Conservation (phyloP, 768 basidiomycete species). For the Paxillus involutus region DNA sequence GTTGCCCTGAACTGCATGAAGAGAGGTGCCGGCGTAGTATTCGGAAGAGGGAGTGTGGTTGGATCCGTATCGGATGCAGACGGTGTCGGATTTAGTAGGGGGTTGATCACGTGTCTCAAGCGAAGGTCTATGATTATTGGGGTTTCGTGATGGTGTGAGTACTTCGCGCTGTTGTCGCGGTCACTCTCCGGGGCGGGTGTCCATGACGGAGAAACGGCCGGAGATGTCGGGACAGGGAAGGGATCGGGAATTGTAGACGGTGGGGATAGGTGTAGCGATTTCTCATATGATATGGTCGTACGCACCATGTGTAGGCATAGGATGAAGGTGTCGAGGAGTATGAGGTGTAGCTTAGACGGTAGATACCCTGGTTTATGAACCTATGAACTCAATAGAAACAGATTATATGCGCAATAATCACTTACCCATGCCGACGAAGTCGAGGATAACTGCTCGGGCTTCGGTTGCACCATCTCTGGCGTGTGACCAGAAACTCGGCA, state of each 20-base stretch:
- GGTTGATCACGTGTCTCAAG: conserved; percentile 50
- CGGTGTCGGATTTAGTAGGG: conserved; percentile 55
- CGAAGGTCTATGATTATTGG: conserved; percentile 66
- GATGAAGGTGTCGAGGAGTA: conserved; percentile 68
- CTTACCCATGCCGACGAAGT: conserved; percentile 79
- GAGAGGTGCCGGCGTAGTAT: conserved; percentile 55
- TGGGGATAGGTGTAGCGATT: conserved; percentile 40
- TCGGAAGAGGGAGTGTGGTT: conserved; percentile 54
- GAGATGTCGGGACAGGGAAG: conserved; percentile 25
- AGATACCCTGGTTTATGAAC: conserved; percentile 41
- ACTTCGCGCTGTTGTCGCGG: conserved; percentile 16
- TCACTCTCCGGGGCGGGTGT: conserved; percentile 27
- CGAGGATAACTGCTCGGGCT: conserved; percentile 66
- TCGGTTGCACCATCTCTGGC: conserved; percentile 49
- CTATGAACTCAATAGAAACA: conserved; percentile 5
- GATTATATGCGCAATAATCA: conserved; percentile 7
- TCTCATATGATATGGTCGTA: conserved; percentile 68
- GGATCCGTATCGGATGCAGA: conserved; percentile 28
- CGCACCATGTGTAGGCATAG: conserved; percentile 65
- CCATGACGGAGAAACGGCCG: conserved; percentile 20
- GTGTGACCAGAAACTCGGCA: conserved; percentile 63
- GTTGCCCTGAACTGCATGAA: conserved; percentile 50
- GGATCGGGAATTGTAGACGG: conserved; percentile 43
- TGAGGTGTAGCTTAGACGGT: conserved; percentile 66
- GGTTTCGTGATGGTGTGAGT: conserved; percentile 27